Evolutionary conservation across 345 rosid species (phyloP).

Genomic region (Populus nigra): DNA sequence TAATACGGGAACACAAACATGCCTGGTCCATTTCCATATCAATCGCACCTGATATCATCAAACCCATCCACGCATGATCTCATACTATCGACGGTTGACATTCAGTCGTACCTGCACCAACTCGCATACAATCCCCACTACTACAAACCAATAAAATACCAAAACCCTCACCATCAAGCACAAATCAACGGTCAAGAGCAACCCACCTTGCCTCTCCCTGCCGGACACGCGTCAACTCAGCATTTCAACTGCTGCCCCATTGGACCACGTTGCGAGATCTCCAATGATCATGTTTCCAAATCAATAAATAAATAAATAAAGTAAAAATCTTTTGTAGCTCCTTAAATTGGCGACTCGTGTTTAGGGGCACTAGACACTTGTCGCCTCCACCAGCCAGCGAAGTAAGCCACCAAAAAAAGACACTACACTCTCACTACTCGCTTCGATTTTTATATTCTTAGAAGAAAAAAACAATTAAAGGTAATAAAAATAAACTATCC

Average conservation of each 20-base stretch:
- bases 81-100: neutral
- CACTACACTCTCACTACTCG: constrained; percentile 27
- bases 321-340: constrained; percentile 16
- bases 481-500: constrained; percentile 22
- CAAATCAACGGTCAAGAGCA: constrained; percentile 30
- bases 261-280: constrained; percentile 57
- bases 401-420: constrained; percentile 7
- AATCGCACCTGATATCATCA: neutral
- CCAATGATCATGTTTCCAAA: constrained; percentile 21
- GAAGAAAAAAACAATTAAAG: constrained; percentile 8
- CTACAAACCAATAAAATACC: neutral
- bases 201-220: constrained; percentile 38
- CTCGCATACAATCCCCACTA: neutral
- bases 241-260: constrained; percentile 20
- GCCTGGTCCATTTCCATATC: too few species aligned
- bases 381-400: constrained; percentile 47
- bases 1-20: too few species aligned
- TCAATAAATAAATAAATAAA: neutral
- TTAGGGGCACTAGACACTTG: constrained; percentile 70
- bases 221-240: constrained; percentile 43
- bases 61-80: neutral
- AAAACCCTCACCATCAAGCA: constrained; percentile 4
- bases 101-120: neutral
- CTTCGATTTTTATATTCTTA: constrained; percentile 9
- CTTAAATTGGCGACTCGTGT: constrained; percentile 70